Conservation (phyloP, 257 asterid species). For the Solanum sitiens region DNA sequence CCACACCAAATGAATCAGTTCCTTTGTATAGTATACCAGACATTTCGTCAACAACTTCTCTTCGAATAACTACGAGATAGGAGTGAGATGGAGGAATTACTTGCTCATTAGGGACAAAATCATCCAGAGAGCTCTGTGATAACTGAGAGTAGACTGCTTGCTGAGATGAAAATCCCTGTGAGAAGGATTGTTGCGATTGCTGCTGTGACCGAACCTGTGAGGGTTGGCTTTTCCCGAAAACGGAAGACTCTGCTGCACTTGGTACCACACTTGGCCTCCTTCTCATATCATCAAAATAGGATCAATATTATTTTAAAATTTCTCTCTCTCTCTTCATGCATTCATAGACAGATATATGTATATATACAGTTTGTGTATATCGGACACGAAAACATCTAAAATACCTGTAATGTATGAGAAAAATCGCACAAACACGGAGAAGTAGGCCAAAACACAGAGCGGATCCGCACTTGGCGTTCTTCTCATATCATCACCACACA, state of each 20-base stretch:
- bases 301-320: not conserved
- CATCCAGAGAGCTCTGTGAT: slow-evolving; percentile 79
- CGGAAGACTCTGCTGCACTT: slow-evolving; percentile 45
- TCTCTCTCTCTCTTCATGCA: not conserved
- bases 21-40: not conserved
- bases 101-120: slow-evolving; percentile 51
- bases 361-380: not conserved
- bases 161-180: slow-evolving; percentile 88
- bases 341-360: not conserved
- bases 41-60: not conserved
- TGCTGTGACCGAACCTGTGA: slow-evolving; percentile 40
- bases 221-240: slow-evolving; percentile 47
- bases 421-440: not conserved
- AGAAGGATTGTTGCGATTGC: slow-evolving; percentile 60
- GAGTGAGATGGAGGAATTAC: slow-evolving; percentile 7
- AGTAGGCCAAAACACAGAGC: not conserved
- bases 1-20: not conserved
- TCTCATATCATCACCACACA: not conserved
- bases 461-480: not conserved
- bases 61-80: not conserved
- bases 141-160: slow-evolving; percentile 72
- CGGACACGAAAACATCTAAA: not conserved
- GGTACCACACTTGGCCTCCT: slow-evolving; percentile 48
- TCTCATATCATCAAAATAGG: not conserved
- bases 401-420: not conserved